Evolutionary conservation across 805 yeast genomes (phyloP).

Genomic region (Sungouiella blattae): DNA sequence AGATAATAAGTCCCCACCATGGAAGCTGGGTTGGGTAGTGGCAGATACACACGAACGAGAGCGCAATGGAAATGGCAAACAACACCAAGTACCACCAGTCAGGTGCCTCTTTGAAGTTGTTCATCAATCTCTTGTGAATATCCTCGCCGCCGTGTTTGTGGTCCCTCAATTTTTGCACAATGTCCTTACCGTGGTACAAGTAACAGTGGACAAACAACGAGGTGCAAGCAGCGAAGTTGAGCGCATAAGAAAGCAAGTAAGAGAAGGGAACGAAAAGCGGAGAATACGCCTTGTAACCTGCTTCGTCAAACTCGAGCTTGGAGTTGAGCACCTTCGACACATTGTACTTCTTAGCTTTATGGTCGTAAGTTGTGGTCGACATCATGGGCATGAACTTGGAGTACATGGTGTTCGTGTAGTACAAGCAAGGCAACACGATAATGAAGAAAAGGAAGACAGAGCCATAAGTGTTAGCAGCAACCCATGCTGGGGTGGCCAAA

Average conservation of each 20-base stretch:
- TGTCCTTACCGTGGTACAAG: slow-evolving; percentile 19
- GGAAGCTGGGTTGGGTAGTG: slow-evolving; percentile 17
- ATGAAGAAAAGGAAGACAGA: slow-evolving; percentile 16
- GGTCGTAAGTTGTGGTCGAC: slow-evolving; percentile 18
- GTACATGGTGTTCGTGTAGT: slow-evolving; percentile 21
- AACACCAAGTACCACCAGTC: slow-evolving; percentile 19
- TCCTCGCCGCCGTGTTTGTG: slow-evolving; percentile 16
- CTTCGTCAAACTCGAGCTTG: slow-evolving; percentile 13
- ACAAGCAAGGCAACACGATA: slow-evolving; percentile 13
- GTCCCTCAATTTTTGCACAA: slow-evolving; percentile 12
- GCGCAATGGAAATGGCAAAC: slow-evolving; percentile 9
- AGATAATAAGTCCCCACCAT: slow-evolving; percentile 16
- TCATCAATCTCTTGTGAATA: slow-evolving; percentile 20
- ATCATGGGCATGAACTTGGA: slow-evolving; percentile 22
- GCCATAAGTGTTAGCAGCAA: slow-evolving; percentile 16
- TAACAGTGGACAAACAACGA: slow-evolving; percentile 17
- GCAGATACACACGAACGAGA: slow-evolving; percentile 14
- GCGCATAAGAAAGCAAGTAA: slow-evolving; percentile 18
- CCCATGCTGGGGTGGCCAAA: slow-evolving; percentile 17
- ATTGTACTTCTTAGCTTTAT: slow-evolving; percentile 15
- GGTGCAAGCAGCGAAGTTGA: slow-evolving; percentile 20
- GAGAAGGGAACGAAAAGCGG: slow-evolving; percentile 20
- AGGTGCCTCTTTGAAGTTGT: slow-evolving; percentile 18
- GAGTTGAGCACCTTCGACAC: slow-evolving; percentile 15
- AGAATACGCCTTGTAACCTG: slow-evolving; percentile 15